Percentiles rank a stretch among this genome's conserved stretches.
Evolutionary conservation across 306 rosid species (phyloP).

Genomic region (Echinosophora koreensis): DNA sequence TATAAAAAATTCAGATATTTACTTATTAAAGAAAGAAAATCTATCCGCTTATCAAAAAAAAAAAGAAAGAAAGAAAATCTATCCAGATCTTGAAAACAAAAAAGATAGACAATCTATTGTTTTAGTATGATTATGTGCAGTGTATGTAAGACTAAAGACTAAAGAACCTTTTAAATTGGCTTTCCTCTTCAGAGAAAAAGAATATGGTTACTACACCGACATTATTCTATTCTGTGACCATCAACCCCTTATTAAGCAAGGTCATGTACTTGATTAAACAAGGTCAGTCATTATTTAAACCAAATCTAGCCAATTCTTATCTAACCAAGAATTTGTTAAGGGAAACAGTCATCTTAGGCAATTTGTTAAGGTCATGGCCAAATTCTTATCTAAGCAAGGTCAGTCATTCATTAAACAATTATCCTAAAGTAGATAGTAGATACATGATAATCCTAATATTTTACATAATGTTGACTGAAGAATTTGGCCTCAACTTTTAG

Average conservation of each 20-base stretch:
- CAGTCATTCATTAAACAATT: neutral
- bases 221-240: neutral
- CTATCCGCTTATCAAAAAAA: no score
- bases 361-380: no score
- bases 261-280: neutral
- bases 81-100: neutral
- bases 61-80: no score
- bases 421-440: neutral
- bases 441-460: neutral
- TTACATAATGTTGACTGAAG: neutral
- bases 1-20: neutral
- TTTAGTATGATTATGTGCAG: neutral
- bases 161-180: neutral
- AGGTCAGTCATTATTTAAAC: neutral
- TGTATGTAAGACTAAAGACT: neutral
- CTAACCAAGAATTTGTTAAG: no score
- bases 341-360: no score
- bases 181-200: neutral
- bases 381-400: neutral
- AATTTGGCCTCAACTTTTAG: slow-evolving; percentile 10
- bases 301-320: no score
- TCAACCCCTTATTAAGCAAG: neutral
- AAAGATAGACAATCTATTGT: neutral
- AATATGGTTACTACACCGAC: neutral
- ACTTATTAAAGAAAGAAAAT: neutral